Percentiles rank a stretch among this genome's conserved stretches.
phyloP scores from a whole-genome alignment of 2,329 filamentous ascomycete species.

The Penicillium nordicum region DNA sequence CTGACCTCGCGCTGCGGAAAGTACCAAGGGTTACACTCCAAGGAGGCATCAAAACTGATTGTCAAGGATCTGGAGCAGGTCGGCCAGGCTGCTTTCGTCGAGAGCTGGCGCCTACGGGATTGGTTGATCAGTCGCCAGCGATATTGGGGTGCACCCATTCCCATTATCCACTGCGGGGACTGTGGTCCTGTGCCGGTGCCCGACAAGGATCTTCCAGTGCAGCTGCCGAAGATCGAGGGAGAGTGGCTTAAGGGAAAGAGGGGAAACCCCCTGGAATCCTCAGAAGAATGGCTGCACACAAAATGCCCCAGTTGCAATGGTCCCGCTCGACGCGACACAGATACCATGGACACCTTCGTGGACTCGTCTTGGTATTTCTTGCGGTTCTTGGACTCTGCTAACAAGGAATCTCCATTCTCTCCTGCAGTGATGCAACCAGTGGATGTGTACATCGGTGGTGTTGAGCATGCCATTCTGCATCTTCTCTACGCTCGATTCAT shows the following conservation, averaged over 20 bases:
- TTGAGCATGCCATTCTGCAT: conserved; percentile 88
- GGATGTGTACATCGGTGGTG: conserved; percentile 82
- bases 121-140: conserved; percentile 91
- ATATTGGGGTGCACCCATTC: conserved; percentile 89
- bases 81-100: conserved; percentile 58
- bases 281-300: conserved; percentile 70
- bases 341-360: conserved; percentile 96
- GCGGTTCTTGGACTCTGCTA: conserved; percentile 70
- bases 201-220: conserved; percentile 69
- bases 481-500: conserved; percentile 86
- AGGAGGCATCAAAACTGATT: conserved; percentile 60
- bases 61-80: conserved; percentile 51
- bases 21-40: conserved; percentile 62
- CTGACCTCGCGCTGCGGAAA: conserved; percentile 64
- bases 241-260: conserved; percentile 66
- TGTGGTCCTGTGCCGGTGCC: conserved; percentile 81
- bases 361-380: conserved; percentile 94
- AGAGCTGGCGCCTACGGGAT: conserved; percentile 78
- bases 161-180: conserved; percentile 73
- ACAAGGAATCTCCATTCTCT: conserved; percentile 60
- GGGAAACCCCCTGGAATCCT: conserved; percentile 73
- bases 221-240: conserved; percentile 65
- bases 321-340: conserved; percentile 75
- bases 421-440: conserved; percentile 63
- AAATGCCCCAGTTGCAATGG: conserved; percentile 67